phyloP scores from a whole-genome alignment of 164 flowering plant species.

The Macadamia tetraphylla region DNA sequence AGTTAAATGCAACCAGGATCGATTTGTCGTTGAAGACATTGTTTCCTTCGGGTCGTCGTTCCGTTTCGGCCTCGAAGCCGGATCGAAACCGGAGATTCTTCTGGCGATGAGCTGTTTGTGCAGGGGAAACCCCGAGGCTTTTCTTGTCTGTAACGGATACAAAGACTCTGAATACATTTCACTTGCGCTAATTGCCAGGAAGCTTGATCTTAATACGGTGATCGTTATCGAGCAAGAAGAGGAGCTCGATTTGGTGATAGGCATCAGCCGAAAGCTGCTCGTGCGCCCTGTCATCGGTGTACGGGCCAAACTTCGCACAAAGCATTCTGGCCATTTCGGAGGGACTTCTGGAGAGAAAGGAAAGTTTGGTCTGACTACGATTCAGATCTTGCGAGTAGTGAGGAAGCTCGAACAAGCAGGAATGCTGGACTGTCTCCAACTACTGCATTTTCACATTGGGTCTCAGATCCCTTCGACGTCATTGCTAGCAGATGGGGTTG shows the following conservation, averaged over 20 bases:
- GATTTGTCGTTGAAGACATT: slow-evolving; percentile 87
- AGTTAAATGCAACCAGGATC: slow-evolving; percentile 93
- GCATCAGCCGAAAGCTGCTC: slow-evolving; percentile 45
- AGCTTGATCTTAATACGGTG: slow-evolving; percentile 64
- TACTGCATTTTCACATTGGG: slow-evolving; percentile 93
- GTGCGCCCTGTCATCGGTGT: slow-evolving; percentile 78
- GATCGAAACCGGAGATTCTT: slow-evolving; percentile 96
- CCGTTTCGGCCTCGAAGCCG: slow-evolving; percentile 92
- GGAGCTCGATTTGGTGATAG: slow-evolving; percentile 81
- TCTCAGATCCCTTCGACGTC: slow-evolving; percentile 90
- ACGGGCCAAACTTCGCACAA: slow-evolving; percentile 90
- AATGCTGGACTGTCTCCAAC: slow-evolving; percentile 83
- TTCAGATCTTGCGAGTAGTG: slow-evolving; percentile 69
- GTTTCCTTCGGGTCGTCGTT: slow-evolving; percentile 67
- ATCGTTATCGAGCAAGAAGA: slow-evolving; percentile 95
- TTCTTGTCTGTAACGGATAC: slow-evolving; percentile 87
- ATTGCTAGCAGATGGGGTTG: slow-evolving; percentile 69
- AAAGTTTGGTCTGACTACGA: slow-evolving; percentile 79
- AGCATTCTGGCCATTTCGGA: slow-evolving; percentile 97
- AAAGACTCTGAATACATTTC: slow-evolving; percentile 88
- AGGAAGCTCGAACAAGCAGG: slow-evolving; percentile 52
- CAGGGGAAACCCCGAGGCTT: slow-evolving; percentile 70
- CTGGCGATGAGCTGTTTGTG: slow-evolving; percentile 89
- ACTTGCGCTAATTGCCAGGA: slow-evolving; percentile 70
- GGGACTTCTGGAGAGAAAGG: slow-evolving; percentile 99